phyloP scores from a whole-genome alignment of 371 early-diverging fungal species.

The Mucor plumbeus region DNA sequence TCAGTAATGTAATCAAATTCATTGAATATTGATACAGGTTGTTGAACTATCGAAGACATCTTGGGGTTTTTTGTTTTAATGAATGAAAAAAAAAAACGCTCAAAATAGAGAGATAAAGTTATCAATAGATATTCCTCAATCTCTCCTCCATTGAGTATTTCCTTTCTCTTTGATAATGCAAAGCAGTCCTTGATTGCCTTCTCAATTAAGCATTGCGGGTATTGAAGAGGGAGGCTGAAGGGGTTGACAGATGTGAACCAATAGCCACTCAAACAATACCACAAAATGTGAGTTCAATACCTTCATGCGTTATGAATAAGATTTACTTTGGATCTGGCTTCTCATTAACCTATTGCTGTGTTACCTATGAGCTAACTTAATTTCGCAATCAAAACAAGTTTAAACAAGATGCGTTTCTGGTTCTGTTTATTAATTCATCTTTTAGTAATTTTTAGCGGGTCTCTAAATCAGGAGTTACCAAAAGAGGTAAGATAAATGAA shows the following conservation, averaged over 20 bases:
- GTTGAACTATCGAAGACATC: background rate
- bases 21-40: background rate
- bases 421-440: too few relatives aligned
- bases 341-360: too few relatives aligned
- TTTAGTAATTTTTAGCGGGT: too few relatives aligned
- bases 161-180: background rate
- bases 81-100: background rate
- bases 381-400: too few relatives aligned
- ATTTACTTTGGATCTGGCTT: too few relatives aligned
- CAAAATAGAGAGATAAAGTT: background rate
- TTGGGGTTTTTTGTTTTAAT: background rate
- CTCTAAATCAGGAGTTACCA: too few relatives aligned
- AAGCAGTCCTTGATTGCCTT: slow-evolving; percentile 9
- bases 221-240: background rate
- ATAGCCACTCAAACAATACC: background rate
- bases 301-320: background rate
- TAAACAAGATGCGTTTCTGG: too few relatives aligned
- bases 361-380: too few relatives aligned
- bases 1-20: slow-evolving; percentile 10
- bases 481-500: background rate
- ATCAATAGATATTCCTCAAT: too few relatives aligned
- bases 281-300: background rate
- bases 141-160: too few relatives aligned
- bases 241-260: background rate
- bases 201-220: background rate